A percentile compares a stretch with the other conserved stretches of the same genome.
These are phyloP conservation scores for Alternaria burnsii DNA, from an alignment of 2,329 filamentous ascomycete species.

Conservation along the genomic window DNA sequence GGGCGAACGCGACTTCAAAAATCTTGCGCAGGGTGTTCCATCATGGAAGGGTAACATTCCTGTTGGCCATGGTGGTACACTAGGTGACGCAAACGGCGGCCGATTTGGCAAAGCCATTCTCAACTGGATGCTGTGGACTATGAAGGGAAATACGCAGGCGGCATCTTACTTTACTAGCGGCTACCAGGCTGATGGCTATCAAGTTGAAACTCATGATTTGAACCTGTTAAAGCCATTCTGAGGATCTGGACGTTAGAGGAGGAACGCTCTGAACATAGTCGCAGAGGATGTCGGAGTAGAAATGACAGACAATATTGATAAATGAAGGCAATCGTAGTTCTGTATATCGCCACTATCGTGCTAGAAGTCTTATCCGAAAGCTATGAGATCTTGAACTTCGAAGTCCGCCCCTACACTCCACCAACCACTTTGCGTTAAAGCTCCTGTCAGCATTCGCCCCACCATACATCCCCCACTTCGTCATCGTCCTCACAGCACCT, in stretches of 20 bases:
- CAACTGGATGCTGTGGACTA: conserved; percentile 25
- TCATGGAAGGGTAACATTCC: conserved; percentile 32
- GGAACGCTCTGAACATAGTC: too few species aligned
- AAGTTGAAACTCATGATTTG: conserved; percentile 14
- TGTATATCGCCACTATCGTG: too few species aligned
- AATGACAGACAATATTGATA: too few species aligned
- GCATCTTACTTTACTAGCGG: conserved; percentile 10
- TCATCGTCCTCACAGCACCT: neutral
- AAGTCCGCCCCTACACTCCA: neutral
- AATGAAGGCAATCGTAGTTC: too few species aligned
- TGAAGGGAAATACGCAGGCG: conserved; percentile 21
- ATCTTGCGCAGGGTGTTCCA: conserved; percentile 19
- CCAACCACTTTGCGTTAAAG: conserved; percentile 1
- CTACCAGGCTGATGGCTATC: conserved; percentile 19
- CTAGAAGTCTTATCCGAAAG: neutral
- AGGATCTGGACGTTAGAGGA: neutral
- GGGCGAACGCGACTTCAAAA: conserved; percentile 30
- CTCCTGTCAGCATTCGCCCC: neutral
- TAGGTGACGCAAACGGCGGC: conserved; percentile 23
- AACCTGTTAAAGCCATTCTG: conserved; percentile 18
- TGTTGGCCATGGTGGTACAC: conserved; percentile 30
- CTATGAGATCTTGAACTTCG: neutral
- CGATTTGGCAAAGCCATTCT: conserved; percentile 23
- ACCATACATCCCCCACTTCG: neutral
- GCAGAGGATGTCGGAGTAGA: too few species aligned